Conservation (phyloP, 495 filamentous ascomycete genomes). For the Lichina pygmaea region DNA sequence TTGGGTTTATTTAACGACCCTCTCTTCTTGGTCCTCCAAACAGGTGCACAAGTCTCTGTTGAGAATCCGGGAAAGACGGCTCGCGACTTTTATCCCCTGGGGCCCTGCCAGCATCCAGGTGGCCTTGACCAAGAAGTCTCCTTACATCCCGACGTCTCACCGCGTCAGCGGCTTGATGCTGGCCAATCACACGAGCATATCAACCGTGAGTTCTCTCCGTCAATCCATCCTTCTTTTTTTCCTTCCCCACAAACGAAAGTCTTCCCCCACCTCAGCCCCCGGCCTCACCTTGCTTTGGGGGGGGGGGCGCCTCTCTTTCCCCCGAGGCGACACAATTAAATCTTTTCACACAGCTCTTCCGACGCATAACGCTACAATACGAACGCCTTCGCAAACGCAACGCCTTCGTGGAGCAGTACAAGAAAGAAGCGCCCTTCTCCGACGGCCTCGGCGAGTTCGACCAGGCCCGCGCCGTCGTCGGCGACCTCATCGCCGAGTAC, state of each 20-base stretch:
- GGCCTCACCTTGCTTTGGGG: too few species aligned
- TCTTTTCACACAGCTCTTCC: constrained; percentile 34
- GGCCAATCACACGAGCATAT: constrained; percentile 92
- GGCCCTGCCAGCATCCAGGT: constrained; percentile 97
- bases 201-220: constrained; percentile 28
- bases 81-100: constrained; percentile 97
- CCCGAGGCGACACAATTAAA: neutral
- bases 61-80: constrained; percentile 75
- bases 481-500: constrained; percentile 74
- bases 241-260: neutral
- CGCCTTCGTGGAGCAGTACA: constrained; percentile 87
- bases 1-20: too few species aligned
- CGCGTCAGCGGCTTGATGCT: constrained; percentile 93
- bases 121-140: constrained; percentile 82
- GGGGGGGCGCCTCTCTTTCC: too few species aligned
- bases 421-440: constrained; percentile 72
- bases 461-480: constrained; percentile 68
- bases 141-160: constrained; percentile 73
- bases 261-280: neutral
- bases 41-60: constrained; percentile 84
- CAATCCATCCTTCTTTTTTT: constrained; percentile 1
- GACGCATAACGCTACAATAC: constrained; percentile 72
- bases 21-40: neutral
- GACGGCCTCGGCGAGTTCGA: constrained; percentile 90
- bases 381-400: constrained; percentile 84